A percentile compares a stretch with the other conserved stretches of the same genome.
phyloP scores from a whole-genome alignment of 2,329 filamentous ascomycete species.

The Aspergillus udagawae region DNA sequence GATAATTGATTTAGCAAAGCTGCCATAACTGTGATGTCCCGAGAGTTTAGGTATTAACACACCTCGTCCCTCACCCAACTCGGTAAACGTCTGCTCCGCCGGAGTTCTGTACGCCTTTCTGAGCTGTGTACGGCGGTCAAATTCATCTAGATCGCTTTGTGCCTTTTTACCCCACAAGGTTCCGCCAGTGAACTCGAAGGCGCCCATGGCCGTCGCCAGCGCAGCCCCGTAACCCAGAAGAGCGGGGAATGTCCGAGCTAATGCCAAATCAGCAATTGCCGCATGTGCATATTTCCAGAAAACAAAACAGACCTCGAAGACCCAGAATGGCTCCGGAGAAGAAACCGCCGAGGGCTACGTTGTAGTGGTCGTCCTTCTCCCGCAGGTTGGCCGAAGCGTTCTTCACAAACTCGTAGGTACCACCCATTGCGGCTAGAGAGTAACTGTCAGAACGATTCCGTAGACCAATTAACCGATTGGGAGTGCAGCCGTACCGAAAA shows the following conservation, averaged over 20 bases:
- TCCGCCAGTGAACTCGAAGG: constrained; percentile 66
- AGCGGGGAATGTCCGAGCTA: constrained; percentile 64
- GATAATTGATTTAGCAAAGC: constrained; percentile 10
- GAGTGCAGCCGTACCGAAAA: constrained; percentile 53
- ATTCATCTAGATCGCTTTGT: constrained; percentile 64
- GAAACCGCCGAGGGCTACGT: constrained; percentile 72
- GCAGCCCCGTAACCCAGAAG: constrained; percentile 64
- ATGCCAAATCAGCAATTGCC: constrained; percentile 1
- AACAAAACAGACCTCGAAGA: constrained; percentile 58
- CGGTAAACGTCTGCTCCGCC: constrained; percentile 71
- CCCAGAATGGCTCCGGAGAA: constrained; percentile 69
- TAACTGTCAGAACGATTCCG: constrained; percentile 8
- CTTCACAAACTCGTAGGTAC: constrained; percentile 72
- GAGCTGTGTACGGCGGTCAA: constrained; percentile 69
- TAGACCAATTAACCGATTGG: background rate
- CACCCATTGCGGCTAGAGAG: constrained; percentile 63
- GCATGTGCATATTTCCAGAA: constrained; percentile 7
- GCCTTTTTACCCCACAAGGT: constrained; percentile 52
- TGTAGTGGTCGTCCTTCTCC: constrained; percentile 75
- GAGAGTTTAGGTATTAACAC: constrained; percentile 29
- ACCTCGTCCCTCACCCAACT: constrained; percentile 87
- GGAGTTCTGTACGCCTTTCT: constrained; percentile 71
- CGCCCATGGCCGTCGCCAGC: constrained; percentile 56
- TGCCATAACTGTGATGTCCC: background rate
- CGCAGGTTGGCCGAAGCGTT: constrained; percentile 78